phyloP scores from a whole-genome alignment of 2,329 filamentous ascomycete species.

The Onygena corvina region DNA sequence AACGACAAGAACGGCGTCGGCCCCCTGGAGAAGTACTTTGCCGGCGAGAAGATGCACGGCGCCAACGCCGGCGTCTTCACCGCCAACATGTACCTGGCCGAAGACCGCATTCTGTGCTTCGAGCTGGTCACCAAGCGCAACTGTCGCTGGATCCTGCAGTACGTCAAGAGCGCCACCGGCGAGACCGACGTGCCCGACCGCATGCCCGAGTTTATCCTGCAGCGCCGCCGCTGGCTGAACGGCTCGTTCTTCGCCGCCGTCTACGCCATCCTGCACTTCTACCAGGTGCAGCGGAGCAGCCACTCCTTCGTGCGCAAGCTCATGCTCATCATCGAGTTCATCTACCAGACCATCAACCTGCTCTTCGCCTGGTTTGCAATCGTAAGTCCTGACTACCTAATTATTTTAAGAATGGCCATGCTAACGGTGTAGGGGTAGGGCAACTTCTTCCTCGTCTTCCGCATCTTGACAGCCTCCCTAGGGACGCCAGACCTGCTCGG shows the following conservation, averaged over 20 bases:
- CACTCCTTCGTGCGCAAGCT: constrained; percentile 79
- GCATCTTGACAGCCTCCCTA: constrained; percentile 82
- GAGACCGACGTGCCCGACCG: constrained; percentile 94
- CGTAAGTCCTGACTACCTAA: constrained; percentile 32
- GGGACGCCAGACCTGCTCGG: constrained; percentile 59
- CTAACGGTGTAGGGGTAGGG: constrained; percentile 39
- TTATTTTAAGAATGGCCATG: constrained; percentile 8
- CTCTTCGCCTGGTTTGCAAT: constrained; percentile 98
- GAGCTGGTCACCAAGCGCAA: constrained; percentile 96
- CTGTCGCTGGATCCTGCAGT: constrained; percentile 93
- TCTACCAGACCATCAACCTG: constrained; percentile 91
- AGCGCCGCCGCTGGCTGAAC: constrained; percentile 94
- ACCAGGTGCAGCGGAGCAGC: constrained; percentile 87
- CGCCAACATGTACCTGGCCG: constrained; percentile 56
- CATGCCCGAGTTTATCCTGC: constrained; percentile 87
- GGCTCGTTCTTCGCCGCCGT: constrained; percentile 96
- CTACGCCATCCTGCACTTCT: constrained; percentile 88
- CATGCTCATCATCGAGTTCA: constrained; percentile 82
- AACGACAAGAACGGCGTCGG: constrained; percentile 93
- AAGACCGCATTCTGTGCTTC: constrained; percentile 42
- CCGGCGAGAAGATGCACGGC: constrained; percentile 89
- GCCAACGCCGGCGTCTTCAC: constrained; percentile 92
- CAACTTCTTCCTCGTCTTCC: constrained; percentile 98
- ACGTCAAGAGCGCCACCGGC: constrained; percentile 92
- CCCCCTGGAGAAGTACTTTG: constrained; percentile 91